These are phyloP conservation scores for Triticum timopheevii DNA, from an alignment of 176 grass and related monocot genomes.

Conservation along the genomic window DNA sequence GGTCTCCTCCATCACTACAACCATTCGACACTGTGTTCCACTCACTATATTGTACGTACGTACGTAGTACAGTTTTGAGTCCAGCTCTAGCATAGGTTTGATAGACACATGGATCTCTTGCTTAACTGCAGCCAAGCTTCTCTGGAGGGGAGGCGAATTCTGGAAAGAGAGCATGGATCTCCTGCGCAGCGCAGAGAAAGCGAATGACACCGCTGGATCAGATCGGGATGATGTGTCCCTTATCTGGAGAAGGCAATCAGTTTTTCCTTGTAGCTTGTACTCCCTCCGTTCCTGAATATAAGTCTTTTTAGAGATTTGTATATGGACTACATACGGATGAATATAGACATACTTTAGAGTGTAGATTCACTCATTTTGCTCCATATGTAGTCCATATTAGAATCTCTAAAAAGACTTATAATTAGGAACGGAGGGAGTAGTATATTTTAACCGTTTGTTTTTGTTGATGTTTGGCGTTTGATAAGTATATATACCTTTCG, in stretches of 20 bases:
- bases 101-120: background rate
- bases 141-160: conserved; percentile 85
- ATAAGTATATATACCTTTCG: background rate
- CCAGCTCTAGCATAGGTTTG: background rate
- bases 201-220: conserved; percentile 7
- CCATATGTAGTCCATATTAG: too few species aligned
- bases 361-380: too few species aligned
- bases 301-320: too few species aligned
- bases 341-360: too few species aligned
- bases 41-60: background rate
- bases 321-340: too few species aligned
- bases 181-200: conserved; percentile 50
- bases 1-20: conserved; percentile 27
- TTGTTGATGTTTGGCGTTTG: background rate
- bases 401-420: too few species aligned
- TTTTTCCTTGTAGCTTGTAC: background rate
- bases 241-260: conserved; percentile 84
- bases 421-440: too few species aligned
- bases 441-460: background rate
- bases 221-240: conserved; percentile 21
- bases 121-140: conserved; percentile 71
- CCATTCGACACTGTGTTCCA: background rate
- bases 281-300: too few species aligned
- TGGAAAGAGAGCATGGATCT: conserved; percentile 86
- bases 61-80: background rate